These are phyloP conservation scores for Acanthamoeba sp. DNA, from an alignment of 208 protist genomes.

Conservation along the genomic window DNA sequence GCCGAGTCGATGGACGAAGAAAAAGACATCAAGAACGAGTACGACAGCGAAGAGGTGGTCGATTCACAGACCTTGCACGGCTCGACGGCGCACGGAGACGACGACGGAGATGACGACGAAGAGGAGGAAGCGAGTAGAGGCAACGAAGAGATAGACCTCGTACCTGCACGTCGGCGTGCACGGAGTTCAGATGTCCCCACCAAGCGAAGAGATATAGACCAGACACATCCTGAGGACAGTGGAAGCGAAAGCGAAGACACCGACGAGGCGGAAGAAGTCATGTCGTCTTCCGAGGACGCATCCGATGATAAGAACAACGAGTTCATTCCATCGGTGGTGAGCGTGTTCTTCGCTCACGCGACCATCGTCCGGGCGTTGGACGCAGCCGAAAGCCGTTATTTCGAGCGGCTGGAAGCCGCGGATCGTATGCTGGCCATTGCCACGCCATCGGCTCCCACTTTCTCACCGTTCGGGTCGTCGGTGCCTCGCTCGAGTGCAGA, in stretches of 20 bases:
- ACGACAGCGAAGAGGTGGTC: slow-evolving; percentile 31
- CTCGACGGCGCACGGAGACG: not conserved
- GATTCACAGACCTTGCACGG: not conserved
- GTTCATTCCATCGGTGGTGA: slow-evolving; percentile 24
- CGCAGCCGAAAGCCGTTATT: not conserved
- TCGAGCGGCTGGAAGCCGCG: slow-evolving; percentile 20
- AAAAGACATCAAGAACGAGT: not conserved
- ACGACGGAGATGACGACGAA: slow-evolving; percentile 53
- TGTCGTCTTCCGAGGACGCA: not conserved
- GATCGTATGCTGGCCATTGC: not conserved
- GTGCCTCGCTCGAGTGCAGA: not conserved
- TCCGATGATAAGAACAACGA: not conserved
- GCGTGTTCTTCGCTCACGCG: slow-evolving; percentile 41
- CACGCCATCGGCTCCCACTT: slow-evolving; percentile 35
- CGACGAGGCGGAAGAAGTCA: slow-evolving; percentile 31
- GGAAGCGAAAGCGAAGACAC: slow-evolving; percentile 2
- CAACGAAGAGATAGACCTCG: slow-evolving; percentile 35
- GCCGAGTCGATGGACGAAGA: not conserved
- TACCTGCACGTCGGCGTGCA: not conserved
- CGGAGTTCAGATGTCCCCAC: not conserved
- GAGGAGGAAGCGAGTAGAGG: not conserved
- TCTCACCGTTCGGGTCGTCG: slow-evolving; percentile 7
- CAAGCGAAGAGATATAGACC: not conserved
- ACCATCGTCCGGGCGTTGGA: not conserved
- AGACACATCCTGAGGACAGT: not conserved